phyloP scores from a whole-genome alignment of 176 grass and related monocot genomes.

The Zoysia japonica region DNA sequence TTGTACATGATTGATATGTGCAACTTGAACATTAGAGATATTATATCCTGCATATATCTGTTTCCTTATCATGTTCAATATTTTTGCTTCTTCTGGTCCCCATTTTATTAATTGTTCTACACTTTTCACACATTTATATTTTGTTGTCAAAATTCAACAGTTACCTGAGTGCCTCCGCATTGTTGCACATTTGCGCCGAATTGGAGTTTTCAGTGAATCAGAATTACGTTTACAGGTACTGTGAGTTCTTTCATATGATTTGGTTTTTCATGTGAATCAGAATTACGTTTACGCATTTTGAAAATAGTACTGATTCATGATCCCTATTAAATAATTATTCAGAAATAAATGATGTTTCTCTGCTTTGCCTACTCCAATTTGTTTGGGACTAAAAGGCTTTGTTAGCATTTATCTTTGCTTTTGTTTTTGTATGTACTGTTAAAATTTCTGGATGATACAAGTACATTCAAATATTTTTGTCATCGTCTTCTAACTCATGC shows the following conservation, averaged over 20 bases:
- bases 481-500: conserved; percentile 37
- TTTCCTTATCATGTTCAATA: background rate
- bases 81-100: background rate
- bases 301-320: background rate
- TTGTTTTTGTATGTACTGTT: background rate
- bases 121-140: background rate
- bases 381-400: too few species aligned
- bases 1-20: background rate
- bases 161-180: conserved; percentile 85
- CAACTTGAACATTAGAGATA: background rate
- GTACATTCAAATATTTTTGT: conserved; percentile 8
- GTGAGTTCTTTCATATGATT: conserved; percentile 10
- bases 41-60: background rate
- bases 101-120: background rate
- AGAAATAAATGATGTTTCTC: background rate
- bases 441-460: conserved; percentile 17
- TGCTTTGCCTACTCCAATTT: background rate
- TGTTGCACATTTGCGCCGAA: conserved; percentile 80
- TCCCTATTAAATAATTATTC: background rate
- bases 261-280: background rate
- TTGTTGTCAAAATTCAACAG: conserved; percentile 50
- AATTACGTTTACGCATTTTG: background rate
- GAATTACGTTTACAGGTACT: conserved; percentile 90
- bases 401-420: too few species aligned
- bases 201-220: conserved; percentile 90